phyloP scores from a whole-genome alignment of 1,139 yeast species.

The Pichia sp. region DNA sequence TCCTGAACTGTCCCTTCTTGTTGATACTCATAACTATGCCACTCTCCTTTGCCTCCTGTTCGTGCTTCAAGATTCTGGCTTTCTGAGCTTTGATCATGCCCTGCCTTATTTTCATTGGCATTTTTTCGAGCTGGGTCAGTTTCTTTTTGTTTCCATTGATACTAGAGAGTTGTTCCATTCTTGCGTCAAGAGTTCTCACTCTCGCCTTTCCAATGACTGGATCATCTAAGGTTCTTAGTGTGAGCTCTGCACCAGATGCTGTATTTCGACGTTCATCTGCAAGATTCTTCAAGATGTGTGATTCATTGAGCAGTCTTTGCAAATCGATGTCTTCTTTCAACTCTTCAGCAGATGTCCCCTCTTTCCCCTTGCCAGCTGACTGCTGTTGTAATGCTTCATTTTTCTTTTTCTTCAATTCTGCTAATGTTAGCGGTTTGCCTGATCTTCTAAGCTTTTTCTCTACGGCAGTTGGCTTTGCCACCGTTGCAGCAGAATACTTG shows the following conservation, averaged over 20 bases:
- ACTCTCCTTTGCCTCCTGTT: slow-evolving; percentile 77
- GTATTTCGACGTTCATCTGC: slow-evolving; percentile 25
- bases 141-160: slow-evolving; percentile 41
- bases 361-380: slow-evolving; percentile 31
- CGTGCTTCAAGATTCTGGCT: slow-evolving; percentile 52
- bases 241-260: slow-evolving; percentile 73
- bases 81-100: slow-evolving; percentile 67
- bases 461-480: slow-evolving; percentile 36
- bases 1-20: slow-evolving; percentile 60
- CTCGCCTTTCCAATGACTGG: slow-evolving; percentile 81
- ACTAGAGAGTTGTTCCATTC: slow-evolving; percentile 56
- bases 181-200: slow-evolving; percentile 63
- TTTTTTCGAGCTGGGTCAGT: slow-evolving; percentile 52
- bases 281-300: slow-evolving; percentile 70
- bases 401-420: slow-evolving; percentile 28
- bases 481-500: slow-evolving; percentile 27
- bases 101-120: slow-evolving; percentile 85
- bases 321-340: slow-evolving; percentile 58
- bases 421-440: slow-evolving; percentile 38
- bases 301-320: slow-evolving; percentile 77
- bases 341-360: slow-evolving; percentile 30
- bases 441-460: slow-evolving; percentile 43
- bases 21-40: slow-evolving; percentile 75
- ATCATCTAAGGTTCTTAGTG: slow-evolving; percentile 63
- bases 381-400: slow-evolving; percentile 20